Evolutionary conservation across 306 rosid genomes (phyloP).

Genomic region (Ceratonia siliqua): DNA sequence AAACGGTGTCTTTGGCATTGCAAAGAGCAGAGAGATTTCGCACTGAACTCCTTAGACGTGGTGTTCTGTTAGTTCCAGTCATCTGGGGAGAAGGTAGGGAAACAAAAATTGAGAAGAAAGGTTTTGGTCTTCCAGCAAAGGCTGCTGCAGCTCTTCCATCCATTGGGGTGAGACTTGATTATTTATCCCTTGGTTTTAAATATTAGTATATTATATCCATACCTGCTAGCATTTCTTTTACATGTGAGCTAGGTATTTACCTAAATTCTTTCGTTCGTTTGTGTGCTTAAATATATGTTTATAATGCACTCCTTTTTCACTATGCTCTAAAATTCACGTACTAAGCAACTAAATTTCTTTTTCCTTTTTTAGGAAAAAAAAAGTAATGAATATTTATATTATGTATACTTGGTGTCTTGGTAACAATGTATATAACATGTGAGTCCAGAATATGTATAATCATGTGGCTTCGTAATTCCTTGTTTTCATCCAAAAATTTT

Average conservation of each 20-base stretch:
- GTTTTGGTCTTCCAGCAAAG: slow-evolving; percentile 65
- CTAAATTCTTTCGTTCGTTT: neutral
- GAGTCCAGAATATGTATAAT: neutral
- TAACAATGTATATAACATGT: neutral
- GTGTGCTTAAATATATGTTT: neutral
- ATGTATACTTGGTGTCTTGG: neutral
- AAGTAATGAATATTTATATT: neutral
- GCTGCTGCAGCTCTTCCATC: slow-evolving; percentile 83
- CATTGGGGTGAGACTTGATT: slow-evolving; percentile 71
- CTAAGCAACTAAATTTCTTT: neutral
- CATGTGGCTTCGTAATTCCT: slow-evolving; percentile 21
- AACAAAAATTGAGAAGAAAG: slow-evolving; percentile 77
- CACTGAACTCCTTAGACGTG: slow-evolving; percentile 77
- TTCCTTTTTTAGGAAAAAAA: neutral
- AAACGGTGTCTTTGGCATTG: slow-evolving; percentile 68
- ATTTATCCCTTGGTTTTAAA: neutral
- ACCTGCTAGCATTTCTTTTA: neutral
- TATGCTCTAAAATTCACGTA: neutral
- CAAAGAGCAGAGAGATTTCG: slow-evolving; percentile 79
- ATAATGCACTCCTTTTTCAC: neutral
- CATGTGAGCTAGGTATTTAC: neutral
- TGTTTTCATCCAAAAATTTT: slow-evolving; percentile 15
- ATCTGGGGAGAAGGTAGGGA: slow-evolving; percentile 76
- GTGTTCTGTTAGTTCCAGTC: slow-evolving; percentile 85
- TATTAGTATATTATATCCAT: neutral